Evolutionary conservation across 1,284 basidiomycete genomes (phyloP).

Genomic region (Moesziomyces globuligerus): DNA sequence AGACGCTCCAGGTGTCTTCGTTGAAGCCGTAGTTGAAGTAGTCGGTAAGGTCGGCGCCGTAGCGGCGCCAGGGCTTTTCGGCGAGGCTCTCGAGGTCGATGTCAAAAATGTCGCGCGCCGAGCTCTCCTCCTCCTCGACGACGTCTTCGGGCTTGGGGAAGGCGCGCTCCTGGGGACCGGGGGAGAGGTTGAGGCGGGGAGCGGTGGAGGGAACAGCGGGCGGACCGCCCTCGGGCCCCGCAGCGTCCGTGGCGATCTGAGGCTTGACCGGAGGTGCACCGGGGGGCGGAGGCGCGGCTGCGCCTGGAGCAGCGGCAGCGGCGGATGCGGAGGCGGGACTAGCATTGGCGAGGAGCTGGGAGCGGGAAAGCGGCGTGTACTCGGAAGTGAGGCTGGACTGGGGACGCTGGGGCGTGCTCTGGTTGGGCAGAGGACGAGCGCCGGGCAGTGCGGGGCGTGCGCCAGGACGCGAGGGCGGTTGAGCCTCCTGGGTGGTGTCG

Average conservation of each 20-base stretch:
- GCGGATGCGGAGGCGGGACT: conserved; percentile 24
- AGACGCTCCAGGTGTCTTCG: conserved; percentile 92
- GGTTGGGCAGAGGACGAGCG: conserved; percentile 21
- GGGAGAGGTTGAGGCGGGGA: conserved; percentile 51
- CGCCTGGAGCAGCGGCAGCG: conserved; percentile 18
- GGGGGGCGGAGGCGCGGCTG: conserved; percentile 8
- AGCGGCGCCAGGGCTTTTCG: conserved; percentile 88
- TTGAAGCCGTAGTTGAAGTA: conserved; percentile 99
- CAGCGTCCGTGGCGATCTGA: conserved; percentile 1
- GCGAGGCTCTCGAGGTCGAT: conserved; percentile 81
- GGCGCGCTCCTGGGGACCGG: conserved; percentile 44
- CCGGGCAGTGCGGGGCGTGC: conserved; percentile 22
- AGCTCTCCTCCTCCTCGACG: conserved; percentile 65
- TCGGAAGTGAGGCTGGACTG: conserved; percentile 83
- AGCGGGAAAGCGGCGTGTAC: conserved; percentile 84
- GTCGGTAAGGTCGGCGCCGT: conserved; percentile 92
- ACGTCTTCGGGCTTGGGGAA: conserved; percentile 60
- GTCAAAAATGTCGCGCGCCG: conserved; percentile 76
- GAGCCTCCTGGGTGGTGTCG: conserved; percentile 56
- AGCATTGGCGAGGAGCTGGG: conserved; percentile 66
- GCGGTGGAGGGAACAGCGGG: conserved; percentile 57
- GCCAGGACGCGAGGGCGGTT: conserved; percentile 49
- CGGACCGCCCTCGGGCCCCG: conserved; percentile 54
- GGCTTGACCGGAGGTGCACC: conserved; percentile 19
- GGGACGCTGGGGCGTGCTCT: conserved; percentile 41